These are phyloP conservation scores for Pseudogymnoascus sp. DNA, from an alignment of 2,329 filamentous ascomycete genomes.

Conservation along the genomic window DNA sequence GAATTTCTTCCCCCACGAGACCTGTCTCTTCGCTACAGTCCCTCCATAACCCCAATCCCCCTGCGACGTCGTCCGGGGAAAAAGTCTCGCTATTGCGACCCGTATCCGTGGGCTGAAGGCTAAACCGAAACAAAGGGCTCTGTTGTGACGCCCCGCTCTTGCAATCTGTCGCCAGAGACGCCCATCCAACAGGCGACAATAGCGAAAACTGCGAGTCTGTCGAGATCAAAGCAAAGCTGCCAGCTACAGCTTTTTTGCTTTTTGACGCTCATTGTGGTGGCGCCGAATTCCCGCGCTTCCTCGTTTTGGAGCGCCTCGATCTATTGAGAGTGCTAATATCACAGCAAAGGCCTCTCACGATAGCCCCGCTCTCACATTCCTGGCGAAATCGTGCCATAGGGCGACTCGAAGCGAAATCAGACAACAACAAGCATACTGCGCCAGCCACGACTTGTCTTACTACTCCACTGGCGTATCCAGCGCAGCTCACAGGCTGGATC, in stretches of 20 bases:
- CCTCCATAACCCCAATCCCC: not conserved
- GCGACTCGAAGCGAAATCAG: conserved; percentile 1
- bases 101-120: not conserved
- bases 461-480: not conserved
- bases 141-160: not conserved
- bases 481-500: not conserved
- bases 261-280: not conserved
- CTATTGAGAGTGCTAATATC: not conserved
- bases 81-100: not conserved
- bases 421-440: not conserved
- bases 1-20: conserved; percentile 7
- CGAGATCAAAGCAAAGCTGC: not conserved
- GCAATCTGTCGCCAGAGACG: conserved; percentile 2
- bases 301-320: not conserved
- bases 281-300: not conserved
- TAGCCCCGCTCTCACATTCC: conserved; percentile 6
- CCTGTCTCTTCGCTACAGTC: not conserved
- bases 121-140: not conserved
- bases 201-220: not conserved
- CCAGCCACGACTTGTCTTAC: conserved; percentile 3
- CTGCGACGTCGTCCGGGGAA: not conserved
- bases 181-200: not conserved
- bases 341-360: conserved; percentile 3
- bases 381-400: not conserved
- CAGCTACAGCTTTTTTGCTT: not conserved